Base-by-base conservation (phyloP, 1,284 basidiomycete genomes). In the Sanghuangporus sanghuang region DNA sequence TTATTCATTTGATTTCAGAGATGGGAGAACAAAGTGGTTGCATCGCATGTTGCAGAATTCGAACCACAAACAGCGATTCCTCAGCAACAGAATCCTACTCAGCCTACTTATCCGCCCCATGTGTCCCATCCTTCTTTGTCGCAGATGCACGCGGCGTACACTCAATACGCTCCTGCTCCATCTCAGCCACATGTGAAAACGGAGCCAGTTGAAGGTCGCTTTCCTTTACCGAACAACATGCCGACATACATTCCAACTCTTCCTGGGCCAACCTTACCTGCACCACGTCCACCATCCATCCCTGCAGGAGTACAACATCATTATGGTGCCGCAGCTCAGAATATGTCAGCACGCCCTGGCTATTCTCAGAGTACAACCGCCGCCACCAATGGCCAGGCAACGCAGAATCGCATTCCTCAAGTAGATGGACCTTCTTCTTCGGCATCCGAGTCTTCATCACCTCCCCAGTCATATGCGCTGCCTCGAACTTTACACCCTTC, bases 11-110 rank as follows among this genome's bases (percentile, higher is more conserved):
- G 40, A 50, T 53, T 67, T 48, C 73, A 96, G 90, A 94, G 93
- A 87, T 98, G 96, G 96, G 92, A 98, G 74, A 83, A 82, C 71
- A 96, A 96, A 76, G 87, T 98, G 44, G 85, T 97, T 38, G 90
- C 89, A 12, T 96, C 95, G 0, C 89, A 92, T 70, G 96, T 97
- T 16, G 96, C 96, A 64, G 94, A 98, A 69, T 98, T 98, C 72
- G 92, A 94, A 69, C 76, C 84, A 0, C 81, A 83, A 27, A 78
- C 73, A 42, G 77, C 75, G 27, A 74, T 75, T 11, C 66, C 73
- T 16, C 16, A 16, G 44, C 44, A 46, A 14, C 67, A 67, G 40
- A 62, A 68, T 56, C 65, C 67, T 32, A 62, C 68, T 55, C 66
- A 69, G 46, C 69, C 71, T 52, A 79, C 78, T 62, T 86, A 83